Evolutionary conservation across 192 early-diverging fungal species (phyloP), one percentile per base, ranked within the genome.

Genomic region (Irineochytrium annulatum): DNA sequence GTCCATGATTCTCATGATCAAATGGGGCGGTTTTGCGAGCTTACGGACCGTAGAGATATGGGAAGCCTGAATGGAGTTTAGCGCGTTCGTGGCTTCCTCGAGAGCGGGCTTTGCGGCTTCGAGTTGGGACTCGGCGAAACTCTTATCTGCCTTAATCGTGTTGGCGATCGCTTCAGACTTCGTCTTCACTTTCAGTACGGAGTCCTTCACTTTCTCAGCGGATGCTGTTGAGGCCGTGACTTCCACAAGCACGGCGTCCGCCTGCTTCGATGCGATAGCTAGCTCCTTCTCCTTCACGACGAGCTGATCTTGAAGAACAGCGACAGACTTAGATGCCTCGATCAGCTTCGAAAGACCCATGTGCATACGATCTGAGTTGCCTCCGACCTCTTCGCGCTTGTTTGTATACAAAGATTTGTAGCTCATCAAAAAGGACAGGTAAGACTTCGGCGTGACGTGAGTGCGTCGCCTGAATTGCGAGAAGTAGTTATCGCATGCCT

Each of bases 1-100:
- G 52, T 85, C 83, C 83, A 85, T 85, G 59, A 85, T 85, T 56
- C 83, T 65, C 83, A 85, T 85, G 55, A 85, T 81, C 26, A 85
- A 60, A 59, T 85, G 83, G 17, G 83, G 83, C 19, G 83, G 83
- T 51, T 85, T 85, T 0, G 83, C 83, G 11, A 85, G 74, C 59
- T 85, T 85, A 56, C 81, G 71, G 3, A 85, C 81, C 0, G 83
- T 85, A 29, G 83, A 69, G 46, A 85, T 85, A 52, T 85, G 83
- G 4, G 83, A 67, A 13, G 83, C 77, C 64, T 84, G 83, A 53
- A 85, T 84, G 51, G 83, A 85, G 69, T 85, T 85, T 27, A 85
- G 57, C 2, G 83, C 83, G 43, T 69, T 73, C 13, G 69, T 81
- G 34, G 83, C 83, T 56, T 81, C 77, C 52, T 84, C 83, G 3